These are phyloP conservation scores for Tulasnella sp. DNA, from an alignment of 768 basidiomycete genomes.

Conservation along the genomic window DNA sequence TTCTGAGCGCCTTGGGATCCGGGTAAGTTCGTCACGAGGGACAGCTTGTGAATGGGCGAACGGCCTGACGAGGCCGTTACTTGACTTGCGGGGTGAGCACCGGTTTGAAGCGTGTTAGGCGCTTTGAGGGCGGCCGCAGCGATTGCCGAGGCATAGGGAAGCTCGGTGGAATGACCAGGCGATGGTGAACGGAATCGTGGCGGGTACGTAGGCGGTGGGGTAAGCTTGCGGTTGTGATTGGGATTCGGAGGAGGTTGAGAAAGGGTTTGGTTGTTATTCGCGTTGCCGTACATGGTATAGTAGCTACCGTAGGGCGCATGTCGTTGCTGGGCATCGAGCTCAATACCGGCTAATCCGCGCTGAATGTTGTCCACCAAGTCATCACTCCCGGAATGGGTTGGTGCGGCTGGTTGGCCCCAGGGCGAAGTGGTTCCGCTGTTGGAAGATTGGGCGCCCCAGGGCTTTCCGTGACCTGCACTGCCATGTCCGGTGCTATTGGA, in stretches of 20 bases:
- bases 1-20: constrained; percentile 41
- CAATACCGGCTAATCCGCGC: constrained; percentile 18
- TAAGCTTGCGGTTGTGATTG: constrained; percentile 25
- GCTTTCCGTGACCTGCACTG: constrained; percentile 13
- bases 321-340: constrained; percentile 17
- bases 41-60: constrained; percentile 45
- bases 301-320: constrained; percentile 10
- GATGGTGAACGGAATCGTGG: constrained; percentile 24
- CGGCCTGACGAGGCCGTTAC: constrained; percentile 12
- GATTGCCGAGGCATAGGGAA: not conserved
- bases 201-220: constrained; percentile 24
- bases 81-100: constrained; percentile 9
- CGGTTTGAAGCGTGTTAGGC: constrained; percentile 5
- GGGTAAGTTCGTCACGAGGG: constrained; percentile 60
- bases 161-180: not conserved
- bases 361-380: constrained; percentile 14
- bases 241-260: constrained; percentile 22
- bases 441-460: constrained; percentile 14
- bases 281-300: constrained; percentile 18
- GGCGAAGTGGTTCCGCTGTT: constrained; percentile 12
- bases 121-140: not conserved
- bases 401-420: constrained; percentile 16
- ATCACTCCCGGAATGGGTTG: constrained; percentile 7
- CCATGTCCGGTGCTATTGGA: constrained; percentile 24
- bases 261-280: constrained; percentile 4